Evolutionary conservation across 2,329 filamentous ascomycete genomes (phyloP).

Genomic region (Emergomyces pasteurianus): DNA sequence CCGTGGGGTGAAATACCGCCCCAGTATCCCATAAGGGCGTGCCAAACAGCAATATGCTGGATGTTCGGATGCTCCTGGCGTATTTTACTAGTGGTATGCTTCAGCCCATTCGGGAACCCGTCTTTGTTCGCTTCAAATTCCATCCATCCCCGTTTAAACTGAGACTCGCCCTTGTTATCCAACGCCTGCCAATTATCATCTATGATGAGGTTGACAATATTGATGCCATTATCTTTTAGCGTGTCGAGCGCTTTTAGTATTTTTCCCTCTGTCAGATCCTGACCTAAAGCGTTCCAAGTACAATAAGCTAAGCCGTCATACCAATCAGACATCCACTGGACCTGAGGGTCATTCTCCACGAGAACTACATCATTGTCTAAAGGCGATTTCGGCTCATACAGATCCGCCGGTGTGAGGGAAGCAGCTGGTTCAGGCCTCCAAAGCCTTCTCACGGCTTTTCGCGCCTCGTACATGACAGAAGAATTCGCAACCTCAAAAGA

Average conservation of each 20-base stretch:
- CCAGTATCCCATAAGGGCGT: constrained; percentile 82
- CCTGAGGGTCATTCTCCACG: constrained; percentile 33
- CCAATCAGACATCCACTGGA: constrained; percentile 70
- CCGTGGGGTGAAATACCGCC: constrained; percentile 69
- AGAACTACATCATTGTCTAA: constrained; percentile 30
- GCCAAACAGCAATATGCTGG: constrained; percentile 84
- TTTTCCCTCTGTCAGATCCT: constrained; percentile 68
- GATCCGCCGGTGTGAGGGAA: constrained; percentile 10
- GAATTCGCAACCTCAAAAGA: constrained; percentile 65
- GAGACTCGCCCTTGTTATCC: constrained; percentile 41
- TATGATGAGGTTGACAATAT: constrained; percentile 77
- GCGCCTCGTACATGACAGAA: constrained; percentile 78
- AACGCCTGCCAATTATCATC: constrained; percentile 95
- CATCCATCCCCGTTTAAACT: constrained; percentile 51
- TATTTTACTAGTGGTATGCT: constrained; percentile 56
- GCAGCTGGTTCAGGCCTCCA: constrained; percentile 8
- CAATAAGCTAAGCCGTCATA: constrained; percentile 90
- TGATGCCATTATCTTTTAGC: constrained; percentile 59
- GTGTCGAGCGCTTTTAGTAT: constrained; percentile 62
- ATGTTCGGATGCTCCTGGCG: constrained; percentile 59
- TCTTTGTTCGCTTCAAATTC: constrained; percentile 74
- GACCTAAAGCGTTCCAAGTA: constrained; percentile 90
- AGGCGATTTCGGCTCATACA: constrained; percentile 19
- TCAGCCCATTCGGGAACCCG: constrained; percentile 70
- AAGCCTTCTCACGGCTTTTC: constrained; percentile 44